phyloP scores from a whole-genome alignment of 2,329 filamentous ascomycete species.

The Colletotrichum melonis region DNA sequence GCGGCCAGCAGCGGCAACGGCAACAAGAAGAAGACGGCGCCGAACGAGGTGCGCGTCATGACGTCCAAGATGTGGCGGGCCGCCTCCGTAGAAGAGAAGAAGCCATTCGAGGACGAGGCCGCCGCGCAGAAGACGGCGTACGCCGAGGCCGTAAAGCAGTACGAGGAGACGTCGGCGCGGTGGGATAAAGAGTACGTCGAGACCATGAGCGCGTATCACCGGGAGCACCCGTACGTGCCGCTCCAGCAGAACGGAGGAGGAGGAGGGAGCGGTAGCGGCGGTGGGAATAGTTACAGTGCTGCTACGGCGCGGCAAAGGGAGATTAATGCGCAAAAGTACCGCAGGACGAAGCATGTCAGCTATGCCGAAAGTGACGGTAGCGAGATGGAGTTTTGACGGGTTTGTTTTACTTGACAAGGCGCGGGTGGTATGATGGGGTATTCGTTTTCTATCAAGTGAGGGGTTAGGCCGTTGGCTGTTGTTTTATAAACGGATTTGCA shows the following conservation, averaged over 20 bases:
- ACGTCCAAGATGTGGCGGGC: constrained; percentile 93
- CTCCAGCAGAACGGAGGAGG: constrained; percentile 41
- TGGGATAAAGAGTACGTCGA: constrained; percentile 79
- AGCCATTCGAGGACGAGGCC: constrained; percentile 82
- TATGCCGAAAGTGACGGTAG: constrained; percentile 50
- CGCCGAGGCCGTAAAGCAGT: constrained; percentile 66
- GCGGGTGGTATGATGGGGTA: too few species aligned
- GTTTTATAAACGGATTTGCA: not conserved
- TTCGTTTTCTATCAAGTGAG: not conserved
- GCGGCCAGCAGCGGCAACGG: constrained; percentile 43
- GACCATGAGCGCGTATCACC: constrained; percentile 63
- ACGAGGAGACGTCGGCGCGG: constrained; percentile 69
- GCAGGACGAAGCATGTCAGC: constrained; percentile 48
- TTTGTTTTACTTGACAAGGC: too few species aligned
- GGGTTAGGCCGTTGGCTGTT: not conserved
- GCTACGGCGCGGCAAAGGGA: not conserved
- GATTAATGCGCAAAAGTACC: constrained; percentile 43
- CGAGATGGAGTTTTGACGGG: constrained; percentile 39
- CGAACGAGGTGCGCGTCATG: constrained; percentile 87
- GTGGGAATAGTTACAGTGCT: not conserved
- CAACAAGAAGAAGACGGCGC: constrained; percentile 70
- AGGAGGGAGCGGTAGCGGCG: not conserved
- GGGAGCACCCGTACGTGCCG: constrained; percentile 60
- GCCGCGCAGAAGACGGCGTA: constrained; percentile 77
- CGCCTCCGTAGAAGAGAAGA: constrained; percentile 74